Evolutionary conservation across 1,139 yeast genomes (phyloP).

Genomic region (Schwanniomyces etchellsii): DNA sequence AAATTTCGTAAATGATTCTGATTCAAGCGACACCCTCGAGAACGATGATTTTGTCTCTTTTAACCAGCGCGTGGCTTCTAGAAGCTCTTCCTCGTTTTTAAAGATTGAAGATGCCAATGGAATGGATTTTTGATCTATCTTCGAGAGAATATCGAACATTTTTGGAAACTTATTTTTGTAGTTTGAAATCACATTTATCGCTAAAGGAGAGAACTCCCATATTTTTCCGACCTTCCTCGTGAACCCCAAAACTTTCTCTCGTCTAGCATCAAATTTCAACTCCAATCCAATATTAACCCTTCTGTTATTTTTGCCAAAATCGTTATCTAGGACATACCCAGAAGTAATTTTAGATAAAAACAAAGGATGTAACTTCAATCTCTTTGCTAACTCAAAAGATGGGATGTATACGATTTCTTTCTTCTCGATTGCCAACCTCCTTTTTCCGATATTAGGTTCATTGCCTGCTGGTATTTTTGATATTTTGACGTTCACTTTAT

Average conservation of each 20-base stretch:
- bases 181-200: slow-evolving; percentile 58
- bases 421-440: slow-evolving; percentile 53
- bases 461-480: slow-evolving; percentile 44
- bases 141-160: slow-evolving; percentile 43
- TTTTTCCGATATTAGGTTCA: slow-evolving; percentile 61
- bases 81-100: slow-evolving; percentile 24
- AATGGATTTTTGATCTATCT: slow-evolving; percentile 17
- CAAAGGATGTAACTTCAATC: slow-evolving; percentile 52
- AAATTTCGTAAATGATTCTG: slow-evolving; percentile 70
- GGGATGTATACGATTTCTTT: slow-evolving; percentile 57
- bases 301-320: slow-evolving; percentile 31
- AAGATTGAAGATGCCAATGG: slow-evolving; percentile 21
- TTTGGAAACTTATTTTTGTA: slow-evolving; percentile 60
- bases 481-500: slow-evolving; percentile 49
- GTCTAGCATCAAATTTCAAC: slow-evolving; percentile 73
- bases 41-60: slow-evolving; percentile 50
- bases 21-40: slow-evolving; percentile 65
- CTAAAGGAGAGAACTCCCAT: slow-evolving; percentile 84
- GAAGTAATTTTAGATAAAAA: slow-evolving; percentile 77
- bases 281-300: slow-evolving; percentile 78
- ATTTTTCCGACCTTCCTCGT: slow-evolving; percentile 61
- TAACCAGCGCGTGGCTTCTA: slow-evolving; percentile 52
- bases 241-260: slow-evolving; percentile 84
- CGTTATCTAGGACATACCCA: slow-evolving; percentile 54
- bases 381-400: slow-evolving; percentile 60